Conservation (phyloP, 2,329 filamentous ascomycete genomes). For the Fusarium redolens region DNA sequence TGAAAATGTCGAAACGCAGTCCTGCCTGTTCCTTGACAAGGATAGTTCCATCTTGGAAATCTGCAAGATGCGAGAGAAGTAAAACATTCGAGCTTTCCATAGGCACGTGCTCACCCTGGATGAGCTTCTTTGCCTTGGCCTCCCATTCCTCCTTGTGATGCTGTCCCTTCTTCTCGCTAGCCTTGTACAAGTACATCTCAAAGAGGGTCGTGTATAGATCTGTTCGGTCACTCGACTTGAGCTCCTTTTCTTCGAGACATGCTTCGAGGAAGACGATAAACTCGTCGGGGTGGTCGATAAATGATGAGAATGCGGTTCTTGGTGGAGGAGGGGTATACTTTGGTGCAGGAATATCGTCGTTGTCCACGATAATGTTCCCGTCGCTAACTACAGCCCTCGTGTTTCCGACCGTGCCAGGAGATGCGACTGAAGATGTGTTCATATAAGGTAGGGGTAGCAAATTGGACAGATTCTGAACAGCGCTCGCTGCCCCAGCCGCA, state of each 20-base stretch:
- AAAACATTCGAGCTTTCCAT: constrained; percentile 97
- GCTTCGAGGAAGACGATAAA: constrained; percentile 95
- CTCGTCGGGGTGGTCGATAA: constrained; percentile 91
- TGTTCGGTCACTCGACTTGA: constrained; percentile 80
- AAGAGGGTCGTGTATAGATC: constrained; percentile 96
- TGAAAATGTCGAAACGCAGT: constrained; percentile 93
- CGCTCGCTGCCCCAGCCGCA: constrained; percentile 72
- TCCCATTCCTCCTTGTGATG: constrained; percentile 84
- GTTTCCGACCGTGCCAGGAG: constrained; percentile 63
- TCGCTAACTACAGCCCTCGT: constrained; percentile 64
- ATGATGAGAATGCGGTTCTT: constrained; percentile 91
- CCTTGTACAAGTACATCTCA: constrained; percentile 96
- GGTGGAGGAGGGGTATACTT: constrained; percentile 85
- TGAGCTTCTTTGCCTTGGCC: constrained; percentile 86
- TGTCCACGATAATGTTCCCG: constrained; percentile 61
- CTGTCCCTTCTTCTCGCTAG: constrained; percentile 77
- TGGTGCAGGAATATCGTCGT: constrained; percentile 58
- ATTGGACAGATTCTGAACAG: constrained; percentile 86
- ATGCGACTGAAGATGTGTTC: constrained; percentile 69
- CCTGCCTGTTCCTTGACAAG: constrained; percentile 95
- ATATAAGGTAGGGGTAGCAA: constrained; percentile 89
- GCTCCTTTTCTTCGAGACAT: constrained; percentile 76
- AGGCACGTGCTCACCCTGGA: constrained; percentile 81
- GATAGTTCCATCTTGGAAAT: constrained; percentile 90
- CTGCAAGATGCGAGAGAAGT: constrained; percentile 88